phyloP scores from a whole-genome alignment of 345 rosid species.

The Iberis pinnata region DNA sequence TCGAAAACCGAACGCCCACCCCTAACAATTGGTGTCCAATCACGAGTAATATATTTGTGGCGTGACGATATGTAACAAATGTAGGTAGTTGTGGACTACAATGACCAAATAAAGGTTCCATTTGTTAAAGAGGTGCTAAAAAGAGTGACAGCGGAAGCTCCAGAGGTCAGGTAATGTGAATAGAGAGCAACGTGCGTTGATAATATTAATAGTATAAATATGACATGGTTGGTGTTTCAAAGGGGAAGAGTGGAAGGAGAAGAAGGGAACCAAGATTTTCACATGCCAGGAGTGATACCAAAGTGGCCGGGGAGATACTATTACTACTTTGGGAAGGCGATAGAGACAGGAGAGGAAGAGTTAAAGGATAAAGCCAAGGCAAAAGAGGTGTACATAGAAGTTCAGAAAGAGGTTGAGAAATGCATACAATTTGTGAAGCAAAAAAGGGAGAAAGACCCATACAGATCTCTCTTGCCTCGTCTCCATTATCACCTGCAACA shows the following conservation, averaged over 20 bases:
- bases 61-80: slow-evolving; percentile 10
- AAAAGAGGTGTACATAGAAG: slow-evolving; percentile 40
- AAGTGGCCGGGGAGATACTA: slow-evolving; percentile 77
- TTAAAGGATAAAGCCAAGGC: slow-evolving; percentile 44
- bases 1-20: no score
- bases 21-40: slow-evolving; percentile 14
- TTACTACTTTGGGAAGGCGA: slow-evolving; percentile 62
- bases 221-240: slow-evolving; percentile 20
- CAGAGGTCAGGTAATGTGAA: slow-evolving; percentile 44
- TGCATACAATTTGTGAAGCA: slow-evolving; percentile 47
- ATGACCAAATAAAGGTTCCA: slow-evolving; percentile 64
- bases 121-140: slow-evolving; percentile 36
- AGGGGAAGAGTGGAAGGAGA: slow-evolving; percentile 54
- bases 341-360: slow-evolving; percentile 46
- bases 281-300: slow-evolving; percentile 57
- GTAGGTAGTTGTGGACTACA: slow-evolving; percentile 58
- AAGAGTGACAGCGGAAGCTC: slow-evolving; percentile 31
- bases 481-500: slow-evolving; percentile 34
- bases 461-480: slow-evolving; percentile 42
- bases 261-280: slow-evolving; percentile 52
- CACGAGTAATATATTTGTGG: not conserved
- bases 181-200: slow-evolving; percentile 3
- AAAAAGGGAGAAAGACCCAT: slow-evolving; percentile 60
- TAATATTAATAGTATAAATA: not conserved
- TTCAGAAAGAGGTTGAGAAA: slow-evolving; percentile 51